These are phyloP conservation scores for Alternaria hordeiaustralica DNA, from an alignment of 2,329 filamentous ascomycete genomes.

Conservation along the genomic window DNA sequence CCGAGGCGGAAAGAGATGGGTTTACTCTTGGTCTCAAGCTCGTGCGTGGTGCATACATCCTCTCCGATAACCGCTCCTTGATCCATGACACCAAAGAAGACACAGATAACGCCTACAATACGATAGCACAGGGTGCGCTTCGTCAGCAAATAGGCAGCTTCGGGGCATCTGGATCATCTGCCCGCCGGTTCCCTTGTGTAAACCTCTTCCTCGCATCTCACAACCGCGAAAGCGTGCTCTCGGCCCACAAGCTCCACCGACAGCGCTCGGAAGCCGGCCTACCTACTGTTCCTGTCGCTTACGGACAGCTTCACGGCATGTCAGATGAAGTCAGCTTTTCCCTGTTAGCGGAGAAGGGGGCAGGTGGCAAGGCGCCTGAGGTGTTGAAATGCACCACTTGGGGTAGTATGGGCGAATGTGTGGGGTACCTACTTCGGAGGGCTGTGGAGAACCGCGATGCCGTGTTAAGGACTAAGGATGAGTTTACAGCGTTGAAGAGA, in stretches of 20 bases:
- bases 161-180: constrained; percentile 13
- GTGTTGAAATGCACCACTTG: constrained; percentile 65
- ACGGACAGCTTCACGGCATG: constrained; percentile 92
- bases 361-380: constrained; percentile 48
- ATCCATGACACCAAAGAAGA: constrained; percentile 63
- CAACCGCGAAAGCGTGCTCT: constrained; percentile 74
- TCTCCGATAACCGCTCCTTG: constrained; percentile 56
- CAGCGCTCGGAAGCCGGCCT: constrained; percentile 47
- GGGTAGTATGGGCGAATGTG: constrained; percentile 72
- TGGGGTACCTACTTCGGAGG: constrained; percentile 71
- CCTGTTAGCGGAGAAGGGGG: constrained; percentile 31
- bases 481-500: constrained; percentile 34
- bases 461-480: constrained; percentile 54
- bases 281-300: constrained; percentile 60
- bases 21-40: constrained; percentile 64
- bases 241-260: constrained; percentile 56
- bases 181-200: constrained; percentile 49
- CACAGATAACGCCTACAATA: constrained; percentile 71
- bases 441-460: constrained; percentile 68
- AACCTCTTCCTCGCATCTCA: constrained; percentile 80
- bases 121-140: constrained; percentile 62
- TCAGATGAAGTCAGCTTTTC: constrained; percentile 83
- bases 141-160: constrained; percentile 36
- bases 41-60: constrained; percentile 64
- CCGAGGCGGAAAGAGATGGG: constrained; percentile 52